Base-by-base conservation (phyloP, 2,329 filamentous ascomycete genomes). In the Aspergillus flavus region DNA sequence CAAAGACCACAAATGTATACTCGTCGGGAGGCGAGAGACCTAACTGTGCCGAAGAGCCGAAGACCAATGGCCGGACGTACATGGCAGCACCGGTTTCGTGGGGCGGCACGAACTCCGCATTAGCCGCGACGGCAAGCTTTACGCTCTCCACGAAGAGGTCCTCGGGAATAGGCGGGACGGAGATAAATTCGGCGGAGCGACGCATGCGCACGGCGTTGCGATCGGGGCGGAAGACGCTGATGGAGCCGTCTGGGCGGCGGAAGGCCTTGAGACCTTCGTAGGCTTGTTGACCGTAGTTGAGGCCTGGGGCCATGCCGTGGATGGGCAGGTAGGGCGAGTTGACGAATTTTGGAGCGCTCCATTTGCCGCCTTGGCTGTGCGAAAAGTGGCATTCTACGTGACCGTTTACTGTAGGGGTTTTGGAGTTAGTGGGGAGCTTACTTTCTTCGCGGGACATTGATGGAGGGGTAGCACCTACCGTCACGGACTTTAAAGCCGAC, bases 231-330 rank as follows among this genome's bases (percentile, higher is more conserved):
- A 98, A 98, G 77, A 98, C 87, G 76, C 89, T 87, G 81, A 98
- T 94, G 64, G 81, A 80, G 64, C 83, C 76, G 77, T 91, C 87
- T 62, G 85, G 82, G 61, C 78, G 75, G 66, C 94, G 93, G 86
- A 97, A 97, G 61, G 94, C 94, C 80, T 98, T 98, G 77, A 98
- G 88, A n/a, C 95, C 95, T 78, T 99, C 95, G 83, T 96, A 99
- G 72, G 93, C 94, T 82, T 98, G 95, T 76, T 97, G 93, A 63
- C 94, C 93, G 79, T 99, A 99, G 85, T 99, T 99, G 68, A 98
- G 87, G 50, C 89, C 94, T 0, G 95, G 94, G 0, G 94, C 90
- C 92, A 99, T 95, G 78, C 94, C 95, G 80, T 98, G 94, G 75
- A 98, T 89, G 69, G 89, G 89, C 71, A 98, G 87, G 82, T 86